Evolutionary conservation across 805 yeast species (phyloP).

Genomic region (Saturnispora sekii): DNA sequence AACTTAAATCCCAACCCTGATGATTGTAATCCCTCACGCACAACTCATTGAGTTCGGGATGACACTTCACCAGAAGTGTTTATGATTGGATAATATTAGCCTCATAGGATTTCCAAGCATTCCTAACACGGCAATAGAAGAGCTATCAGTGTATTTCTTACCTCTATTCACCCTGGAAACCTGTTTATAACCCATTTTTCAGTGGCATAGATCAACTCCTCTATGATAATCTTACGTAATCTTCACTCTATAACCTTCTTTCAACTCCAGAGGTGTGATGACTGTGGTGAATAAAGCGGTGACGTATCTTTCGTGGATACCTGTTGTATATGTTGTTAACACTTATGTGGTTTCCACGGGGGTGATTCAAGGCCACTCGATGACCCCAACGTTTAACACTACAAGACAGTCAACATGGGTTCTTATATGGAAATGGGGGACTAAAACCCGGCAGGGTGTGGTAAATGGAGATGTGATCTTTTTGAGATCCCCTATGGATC

Average conservation of each 20-base stretch:
- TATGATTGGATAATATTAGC: no score
- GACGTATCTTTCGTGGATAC: constrained; percentile 59
- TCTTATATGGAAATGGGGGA: constrained; percentile 55
- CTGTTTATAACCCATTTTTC: no score
- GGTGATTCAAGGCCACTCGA: constrained; percentile 68
- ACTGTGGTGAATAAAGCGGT: constrained; percentile 20
- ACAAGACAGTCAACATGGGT: constrained; percentile 46
- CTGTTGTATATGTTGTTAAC: constrained; percentile 58
- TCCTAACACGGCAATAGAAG: no score
- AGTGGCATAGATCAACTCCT: no score
- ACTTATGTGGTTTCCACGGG: constrained; percentile 69
- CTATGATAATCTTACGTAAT: neutral
- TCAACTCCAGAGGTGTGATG: no score
- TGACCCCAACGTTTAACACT: constrained; percentile 78
- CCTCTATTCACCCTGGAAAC: no score
- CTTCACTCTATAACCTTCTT: neutral
- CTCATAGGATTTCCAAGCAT: no score
- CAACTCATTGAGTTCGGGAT: no score
- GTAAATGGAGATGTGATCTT: constrained; percentile 58
- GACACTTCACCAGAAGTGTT: no score
- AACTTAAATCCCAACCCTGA: no score
- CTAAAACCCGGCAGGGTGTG: constrained; percentile 36
- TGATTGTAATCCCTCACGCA: no score
- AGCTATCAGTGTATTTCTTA: no score
- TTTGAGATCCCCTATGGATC: constrained; percentile 72